These are phyloP conservation scores for Gymnopus androsaceus DNA, from an alignment of 1,284 basidiomycete species.

Conservation along the genomic window DNA sequence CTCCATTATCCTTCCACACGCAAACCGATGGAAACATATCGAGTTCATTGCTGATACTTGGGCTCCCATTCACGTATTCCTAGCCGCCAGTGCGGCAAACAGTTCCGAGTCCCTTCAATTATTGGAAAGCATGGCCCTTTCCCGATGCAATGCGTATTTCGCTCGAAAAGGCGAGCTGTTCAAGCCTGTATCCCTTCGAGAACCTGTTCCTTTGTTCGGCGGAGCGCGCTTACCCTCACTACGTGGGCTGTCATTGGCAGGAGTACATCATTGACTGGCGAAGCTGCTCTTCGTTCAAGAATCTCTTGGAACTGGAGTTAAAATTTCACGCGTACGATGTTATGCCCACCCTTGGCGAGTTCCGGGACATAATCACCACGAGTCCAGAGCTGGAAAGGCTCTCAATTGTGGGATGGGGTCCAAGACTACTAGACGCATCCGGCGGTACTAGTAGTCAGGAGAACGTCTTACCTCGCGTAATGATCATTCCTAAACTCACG, in stretches of 20 bases:
- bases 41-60: conserved; percentile 57
- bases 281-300: conserved; percentile 34
- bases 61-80: conserved; percentile 53
- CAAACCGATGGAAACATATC: conserved; percentile 45
- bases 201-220: conserved; percentile 45
- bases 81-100: conserved; percentile 38
- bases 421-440: conserved; percentile 34
- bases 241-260: conserved; percentile 45
- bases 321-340: conserved; percentile 55
- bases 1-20: conserved; percentile 43
- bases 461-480: too few species aligned
- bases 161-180: conserved; percentile 44
- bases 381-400: conserved; percentile 43
- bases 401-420: conserved; percentile 52
- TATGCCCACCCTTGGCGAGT: conserved; percentile 47
- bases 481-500: conserved; percentile 32
- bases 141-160: conserved; percentile 57
- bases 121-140: conserved; percentile 44
- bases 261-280: conserved; percentile 58
- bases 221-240: conserved; percentile 33
- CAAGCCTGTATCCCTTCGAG: conserved; percentile 38
- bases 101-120: conserved; percentile 33
- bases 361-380: conserved; percentile 39
- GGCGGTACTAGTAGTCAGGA: too few species aligned
- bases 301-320: conserved; percentile 48